Evolutionary conservation across 345 rosid genomes (phyloP).

Genomic region (Draba incana): DNA sequence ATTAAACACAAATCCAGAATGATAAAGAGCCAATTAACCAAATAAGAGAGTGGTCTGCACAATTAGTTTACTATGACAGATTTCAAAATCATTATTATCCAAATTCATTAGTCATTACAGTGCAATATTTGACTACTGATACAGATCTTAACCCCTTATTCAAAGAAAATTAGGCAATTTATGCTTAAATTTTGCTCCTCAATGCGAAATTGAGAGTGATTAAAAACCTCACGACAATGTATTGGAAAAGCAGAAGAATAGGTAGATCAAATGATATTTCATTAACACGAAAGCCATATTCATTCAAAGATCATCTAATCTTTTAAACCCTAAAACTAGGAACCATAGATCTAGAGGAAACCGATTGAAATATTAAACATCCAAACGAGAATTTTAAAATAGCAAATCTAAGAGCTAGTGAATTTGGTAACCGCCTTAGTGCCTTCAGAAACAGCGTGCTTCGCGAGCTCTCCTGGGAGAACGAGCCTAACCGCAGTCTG

Average conservation of each 20-base stretch:
- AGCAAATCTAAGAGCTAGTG: slow-evolving; percentile 36
- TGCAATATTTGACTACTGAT: background rate
- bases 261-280: background rate
- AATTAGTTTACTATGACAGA: no score
- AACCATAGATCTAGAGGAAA: background rate
- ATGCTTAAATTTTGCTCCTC: background rate
- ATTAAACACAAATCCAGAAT: no score
- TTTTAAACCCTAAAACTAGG: background rate
- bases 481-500: slow-evolving; percentile 45
- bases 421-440: slow-evolving; percentile 46
- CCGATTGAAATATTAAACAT: background rate
- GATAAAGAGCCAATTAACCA: no score
- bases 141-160: background rate
- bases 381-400: background rate
- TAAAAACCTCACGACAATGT: no score
- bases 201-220: background rate
- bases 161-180: background rate
- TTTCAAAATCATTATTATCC: background rate
- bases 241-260: no score
- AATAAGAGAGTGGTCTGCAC: no score
- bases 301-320: background rate
- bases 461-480: slow-evolving; percentile 42
- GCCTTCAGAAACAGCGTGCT: slow-evolving; percentile 45
- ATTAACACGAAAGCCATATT: slow-evolving; percentile 7
- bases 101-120: no score